Conservation (phyloP, 441 rosid species). For the Flueggea neowawraea region DNA sequence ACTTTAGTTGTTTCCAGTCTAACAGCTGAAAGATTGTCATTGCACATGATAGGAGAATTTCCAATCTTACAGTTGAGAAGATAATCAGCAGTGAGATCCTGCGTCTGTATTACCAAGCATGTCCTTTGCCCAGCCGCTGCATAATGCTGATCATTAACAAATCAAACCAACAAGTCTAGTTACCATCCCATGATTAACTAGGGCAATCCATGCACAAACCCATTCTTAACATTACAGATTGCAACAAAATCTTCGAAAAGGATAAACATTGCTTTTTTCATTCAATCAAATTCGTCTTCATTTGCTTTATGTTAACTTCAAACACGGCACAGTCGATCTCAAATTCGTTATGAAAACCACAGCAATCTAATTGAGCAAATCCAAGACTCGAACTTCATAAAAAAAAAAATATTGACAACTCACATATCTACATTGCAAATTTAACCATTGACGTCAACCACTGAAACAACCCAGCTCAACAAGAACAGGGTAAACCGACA, state of each 20-base stretch:
- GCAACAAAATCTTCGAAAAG: no score
- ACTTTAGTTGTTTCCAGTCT: conserved; percentile 84
- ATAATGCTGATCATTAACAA: conserved; percentile 51
- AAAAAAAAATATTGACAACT: no score
- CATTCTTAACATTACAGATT: background rate
- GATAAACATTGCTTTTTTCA: no score
- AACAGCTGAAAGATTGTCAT: conserved; percentile 58
- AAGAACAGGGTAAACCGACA: background rate
- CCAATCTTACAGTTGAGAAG: conserved; percentile 76
- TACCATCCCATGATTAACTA: background rate
- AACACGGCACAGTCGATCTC: no score
- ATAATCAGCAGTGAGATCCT: conserved; percentile 76
- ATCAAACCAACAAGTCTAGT: background rate
- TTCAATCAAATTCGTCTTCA: no score
- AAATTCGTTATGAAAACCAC: no score
- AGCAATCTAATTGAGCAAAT: no score
- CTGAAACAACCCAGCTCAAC: background rate
- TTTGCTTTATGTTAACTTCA: no score
- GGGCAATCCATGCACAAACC: background rate
- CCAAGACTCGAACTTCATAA: no score
- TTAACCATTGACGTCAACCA: background rate
- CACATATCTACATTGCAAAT: no score
- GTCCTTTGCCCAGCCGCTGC: conserved; percentile 75
- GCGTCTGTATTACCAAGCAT: conserved; percentile 73
- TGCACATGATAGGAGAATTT: conserved; percentile 52